phyloP scores from a whole-genome alignment of 208 protist genomes.

The Acanthamoeba sp. region DNA sequence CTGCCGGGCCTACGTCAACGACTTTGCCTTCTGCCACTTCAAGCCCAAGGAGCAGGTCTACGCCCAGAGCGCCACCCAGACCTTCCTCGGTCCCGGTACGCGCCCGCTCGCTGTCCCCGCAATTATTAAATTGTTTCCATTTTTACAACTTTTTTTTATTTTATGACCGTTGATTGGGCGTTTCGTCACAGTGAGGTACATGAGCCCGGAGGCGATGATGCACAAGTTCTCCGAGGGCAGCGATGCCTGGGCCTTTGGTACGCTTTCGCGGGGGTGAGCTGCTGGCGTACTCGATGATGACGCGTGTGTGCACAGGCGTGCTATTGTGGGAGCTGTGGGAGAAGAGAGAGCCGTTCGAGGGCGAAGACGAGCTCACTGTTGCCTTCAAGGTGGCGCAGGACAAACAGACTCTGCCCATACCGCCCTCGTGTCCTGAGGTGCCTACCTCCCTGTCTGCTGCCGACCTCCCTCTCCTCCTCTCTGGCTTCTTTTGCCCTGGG shows the following conservation, averaged over 20 bases:
- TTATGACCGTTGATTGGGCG: background rate
- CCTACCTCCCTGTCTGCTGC: background rate
- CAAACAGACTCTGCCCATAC: slow-evolving; percentile 2
- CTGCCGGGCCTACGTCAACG: background rate
- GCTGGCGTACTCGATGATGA: background rate
- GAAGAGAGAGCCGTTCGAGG: slow-evolving; percentile 16
- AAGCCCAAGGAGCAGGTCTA: slow-evolving; percentile 39
- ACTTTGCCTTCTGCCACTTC: slow-evolving; percentile 58
- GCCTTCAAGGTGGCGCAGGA: slow-evolving; percentile 35
- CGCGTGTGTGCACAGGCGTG: background rate
- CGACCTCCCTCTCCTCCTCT: background rate
- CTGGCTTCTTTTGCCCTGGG: background rate
- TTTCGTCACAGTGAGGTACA: background rate
- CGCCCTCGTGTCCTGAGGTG: background rate
- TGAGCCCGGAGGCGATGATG: slow-evolving; percentile 55
- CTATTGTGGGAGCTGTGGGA: slow-evolving; percentile 65
- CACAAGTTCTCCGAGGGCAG: slow-evolving; percentile 37
- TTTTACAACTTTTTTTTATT: background rate
- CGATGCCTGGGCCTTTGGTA: slow-evolving; percentile 64
- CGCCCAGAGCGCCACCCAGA: slow-evolving; percentile 48
- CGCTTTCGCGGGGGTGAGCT: background rate
- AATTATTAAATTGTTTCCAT: too few relatives aligned
- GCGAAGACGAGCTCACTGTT: slow-evolving; percentile 11
- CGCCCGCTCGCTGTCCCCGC: background rate
- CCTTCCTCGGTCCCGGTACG: slow-evolving; percentile 34